Percentiles rank a stretch among this genome's conserved stretches.
phyloP scores from a whole-genome alignment of 202 grass and related monocot genomes.

The Panicum hallii region DNA sequence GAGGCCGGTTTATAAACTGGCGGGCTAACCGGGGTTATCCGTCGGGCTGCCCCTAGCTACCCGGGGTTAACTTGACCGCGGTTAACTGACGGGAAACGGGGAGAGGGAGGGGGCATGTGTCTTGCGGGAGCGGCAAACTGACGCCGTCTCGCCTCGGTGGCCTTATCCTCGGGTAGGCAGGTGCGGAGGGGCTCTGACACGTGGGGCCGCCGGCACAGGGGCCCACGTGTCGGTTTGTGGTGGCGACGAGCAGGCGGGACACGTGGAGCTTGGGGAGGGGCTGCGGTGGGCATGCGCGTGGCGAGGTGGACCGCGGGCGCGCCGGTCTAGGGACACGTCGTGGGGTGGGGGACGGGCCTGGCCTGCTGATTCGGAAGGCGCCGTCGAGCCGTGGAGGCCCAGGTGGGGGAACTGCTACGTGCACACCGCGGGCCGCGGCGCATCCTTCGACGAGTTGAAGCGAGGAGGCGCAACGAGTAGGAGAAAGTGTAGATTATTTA shows the following conservation, averaged over 20 bases:
- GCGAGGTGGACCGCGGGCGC: conserved; percentile 34
- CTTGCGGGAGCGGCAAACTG: conserved; percentile 33
- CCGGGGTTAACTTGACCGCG: neutral
- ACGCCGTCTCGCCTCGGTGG: conserved; percentile 21
- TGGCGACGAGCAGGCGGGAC: neutral
- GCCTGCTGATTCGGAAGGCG: neutral
- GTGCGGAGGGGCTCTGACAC: neutral
- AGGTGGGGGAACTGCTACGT: neutral
- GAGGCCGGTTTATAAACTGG: conserved; percentile 48
- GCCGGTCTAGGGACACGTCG: conserved; percentile 41
- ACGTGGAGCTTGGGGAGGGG: conserved; percentile 35
- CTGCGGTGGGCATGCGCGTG: neutral
- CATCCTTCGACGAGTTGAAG: too few relatives aligned
- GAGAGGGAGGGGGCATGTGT: neutral
- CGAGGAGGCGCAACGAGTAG: too few relatives aligned
- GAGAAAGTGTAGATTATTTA: too few relatives aligned
- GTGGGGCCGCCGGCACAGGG: neutral
- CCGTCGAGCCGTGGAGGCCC: neutral
- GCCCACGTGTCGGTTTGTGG: neutral
- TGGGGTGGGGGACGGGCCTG: neutral
- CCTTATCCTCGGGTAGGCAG: neutral
- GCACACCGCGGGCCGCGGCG: neutral
- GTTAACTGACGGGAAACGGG: neutral
- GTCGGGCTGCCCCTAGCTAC: neutral
- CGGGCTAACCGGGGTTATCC: neutral